Evolutionary conservation across 257 asterid species (phyloP).

Genomic region (Petrea volubilis): DNA sequence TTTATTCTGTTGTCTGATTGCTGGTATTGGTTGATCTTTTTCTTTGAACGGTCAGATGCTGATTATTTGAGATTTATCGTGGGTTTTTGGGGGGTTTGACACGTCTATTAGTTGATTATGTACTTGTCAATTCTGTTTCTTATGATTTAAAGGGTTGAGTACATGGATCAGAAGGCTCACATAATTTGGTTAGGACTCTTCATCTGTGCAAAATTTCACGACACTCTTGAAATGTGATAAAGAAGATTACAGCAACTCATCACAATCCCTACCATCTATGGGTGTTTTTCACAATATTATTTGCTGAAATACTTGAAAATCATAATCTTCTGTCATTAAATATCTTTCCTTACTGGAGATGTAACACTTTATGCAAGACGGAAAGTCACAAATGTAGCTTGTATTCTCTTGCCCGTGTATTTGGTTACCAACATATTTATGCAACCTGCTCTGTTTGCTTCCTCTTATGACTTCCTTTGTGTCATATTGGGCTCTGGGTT

Average conservation of each 20-base stretch:
- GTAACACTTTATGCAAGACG: background rate
- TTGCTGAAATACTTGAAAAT: constrained; percentile 14
- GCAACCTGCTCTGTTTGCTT: background rate
- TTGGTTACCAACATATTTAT: background rate
- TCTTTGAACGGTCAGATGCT: background rate
- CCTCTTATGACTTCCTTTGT: background rate
- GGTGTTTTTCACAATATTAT: constrained; percentile 5
- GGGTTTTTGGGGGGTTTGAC: constrained; percentile 2
- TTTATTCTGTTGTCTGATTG: constrained; percentile 7
- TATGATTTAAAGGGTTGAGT: constrained; percentile 4
- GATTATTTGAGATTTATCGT: constrained; percentile 6
- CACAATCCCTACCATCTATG: background rate
- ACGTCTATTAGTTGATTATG: background rate
- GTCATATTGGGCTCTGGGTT: background rate
- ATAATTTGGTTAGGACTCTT: constrained; percentile 11
- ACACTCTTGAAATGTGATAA: constrained; percentile 14
- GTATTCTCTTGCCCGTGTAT: background rate
- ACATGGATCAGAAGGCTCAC: constrained; percentile 1
- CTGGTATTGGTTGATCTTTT: background rate
- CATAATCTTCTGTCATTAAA: background rate
- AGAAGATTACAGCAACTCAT: constrained; percentile 9
- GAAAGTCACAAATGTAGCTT: background rate
- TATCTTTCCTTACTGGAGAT: background rate
- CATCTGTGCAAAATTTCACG: background rate
- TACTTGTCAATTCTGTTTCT: background rate